Evolutionary conservation across 2,329 filamentous ascomycete genomes (phyloP), one percentile per base, ranked within the genome.

Genomic region (Rhytidhysteron rufulum): DNA sequence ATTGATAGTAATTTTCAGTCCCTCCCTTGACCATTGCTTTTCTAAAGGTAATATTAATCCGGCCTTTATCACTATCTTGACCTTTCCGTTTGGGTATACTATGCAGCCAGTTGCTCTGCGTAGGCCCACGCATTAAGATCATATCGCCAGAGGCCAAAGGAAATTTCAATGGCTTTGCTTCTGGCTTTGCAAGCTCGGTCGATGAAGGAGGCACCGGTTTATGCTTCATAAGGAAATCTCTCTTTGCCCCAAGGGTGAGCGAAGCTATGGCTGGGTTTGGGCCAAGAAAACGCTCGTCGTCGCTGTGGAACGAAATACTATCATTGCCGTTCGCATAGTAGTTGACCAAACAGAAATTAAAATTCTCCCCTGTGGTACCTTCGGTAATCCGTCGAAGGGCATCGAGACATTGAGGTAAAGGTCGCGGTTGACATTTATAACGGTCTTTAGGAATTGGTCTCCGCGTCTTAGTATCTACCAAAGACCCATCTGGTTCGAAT

Each of bases 1-100:
- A 91, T 56, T 81, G 79, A 62, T 91, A 89, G 62, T 91, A 90
- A 62, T 91, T 91, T 54, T 88, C 82, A 20, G 85, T 90, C 1
- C 85, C 86, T 3, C 71, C 83, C 50, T 77, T 83, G 17, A 85
- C 73, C 71, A 88, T 74, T 17, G 84, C 86, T 49, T 74, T 76
- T 20, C 86, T 71, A 57, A 90, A 88, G 0, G 87, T 91, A 47
- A 91, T 89, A 56, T 91, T 91, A 51, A 75, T 74, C 18, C 80
- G 77, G 21, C 83, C 82, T 37, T 74, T 74, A 21, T 75, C 75
- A 32, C 78, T 79, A 58, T 74, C 73, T 6, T 75, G 79, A 3
- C 82, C 82, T 29, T 78, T 82, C 16, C 86, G 68, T 62, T 90
- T 90, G 0, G 86, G 86, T 30, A 91, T 81, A 34, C 83, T 85